phyloP scores from a whole-genome alignment of 1,284 basidiomycete genomes.

The Moesziomyces globuligerus region DNA sequence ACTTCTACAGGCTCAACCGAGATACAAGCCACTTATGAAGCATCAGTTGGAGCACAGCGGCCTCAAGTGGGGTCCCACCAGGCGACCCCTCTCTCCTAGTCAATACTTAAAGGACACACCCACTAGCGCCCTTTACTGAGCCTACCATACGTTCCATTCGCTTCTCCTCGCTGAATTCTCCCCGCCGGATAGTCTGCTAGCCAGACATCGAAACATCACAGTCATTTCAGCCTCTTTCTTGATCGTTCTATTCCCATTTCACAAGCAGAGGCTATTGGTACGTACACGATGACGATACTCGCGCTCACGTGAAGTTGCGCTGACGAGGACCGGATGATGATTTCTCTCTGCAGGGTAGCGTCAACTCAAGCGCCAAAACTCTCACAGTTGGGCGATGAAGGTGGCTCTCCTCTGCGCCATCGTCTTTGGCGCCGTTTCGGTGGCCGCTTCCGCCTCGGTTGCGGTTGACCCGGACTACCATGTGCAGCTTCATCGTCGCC shows the following conservation, averaged over 20 bases:
- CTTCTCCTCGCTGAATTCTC: background rate
- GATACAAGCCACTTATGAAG: background rate
- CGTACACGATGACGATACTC: background rate
- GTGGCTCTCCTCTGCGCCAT: slow-evolving; percentile 26
- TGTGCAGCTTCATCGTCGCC: slow-evolving; percentile 6
- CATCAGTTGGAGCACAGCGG: background rate
- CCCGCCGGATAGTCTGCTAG: slow-evolving; percentile 18
- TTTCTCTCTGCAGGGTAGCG: background rate
- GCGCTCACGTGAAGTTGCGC: background rate
- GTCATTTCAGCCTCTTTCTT: slow-evolving; percentile 7
- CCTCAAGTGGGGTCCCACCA: no score
- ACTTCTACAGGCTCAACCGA: background rate
- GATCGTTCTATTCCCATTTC: no score
- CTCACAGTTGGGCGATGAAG: slow-evolving; percentile 20
- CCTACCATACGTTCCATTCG: background rate
- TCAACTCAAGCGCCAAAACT: background rate
- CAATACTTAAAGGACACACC: background rate
- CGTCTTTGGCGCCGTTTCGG: slow-evolving; percentile 44
- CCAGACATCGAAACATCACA: slow-evolving; percentile 12
- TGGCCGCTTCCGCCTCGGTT: slow-evolving; percentile 27
- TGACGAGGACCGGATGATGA: background rate
- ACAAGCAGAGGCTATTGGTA: background rate
- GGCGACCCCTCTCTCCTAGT: background rate
- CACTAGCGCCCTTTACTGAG: background rate
- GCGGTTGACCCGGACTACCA: slow-evolving; percentile 9